Conservation (phyloP, 768 basidiomycete genomes). For the Psilocybe sp. region DNA sequence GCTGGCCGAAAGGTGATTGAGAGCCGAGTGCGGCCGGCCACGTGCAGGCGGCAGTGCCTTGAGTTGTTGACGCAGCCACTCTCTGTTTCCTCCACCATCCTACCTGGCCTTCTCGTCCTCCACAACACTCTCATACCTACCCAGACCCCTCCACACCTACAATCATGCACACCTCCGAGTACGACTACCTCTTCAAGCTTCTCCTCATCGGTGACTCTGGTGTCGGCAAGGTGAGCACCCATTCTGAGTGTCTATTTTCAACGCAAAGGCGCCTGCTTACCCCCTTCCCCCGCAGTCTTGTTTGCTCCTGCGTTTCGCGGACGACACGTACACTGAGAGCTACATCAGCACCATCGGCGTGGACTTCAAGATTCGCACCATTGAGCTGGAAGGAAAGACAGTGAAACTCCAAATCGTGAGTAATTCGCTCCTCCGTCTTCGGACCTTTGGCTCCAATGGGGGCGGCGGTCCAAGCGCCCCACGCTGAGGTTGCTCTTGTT, state of each 20-base stretch:
- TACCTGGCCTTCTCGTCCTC: slow-evolving; percentile 1
- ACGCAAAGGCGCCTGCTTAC: slow-evolving; percentile 15
- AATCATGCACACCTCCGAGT: slow-evolving; percentile 87
- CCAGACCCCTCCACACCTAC: slow-evolving; percentile 22
- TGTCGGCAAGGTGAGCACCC: slow-evolving; percentile 74
- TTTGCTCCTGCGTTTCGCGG: slow-evolving; percentile 87
- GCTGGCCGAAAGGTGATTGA: slow-evolving; percentile 10
- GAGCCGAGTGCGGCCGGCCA: slow-evolving; percentile 19
- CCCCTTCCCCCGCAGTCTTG: slow-evolving; percentile 60
- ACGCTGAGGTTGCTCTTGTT: too few relatives aligned
- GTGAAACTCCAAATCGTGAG: slow-evolving; percentile 98
- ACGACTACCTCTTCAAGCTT: slow-evolving; percentile 95
- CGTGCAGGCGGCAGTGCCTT: slow-evolving; percentile 27
- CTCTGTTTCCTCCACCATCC: slow-evolving; percentile 19
- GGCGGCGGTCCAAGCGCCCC: too few relatives aligned
- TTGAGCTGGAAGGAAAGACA: slow-evolving; percentile 97
- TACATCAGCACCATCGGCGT: slow-evolving; percentile 98
- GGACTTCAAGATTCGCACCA: slow-evolving; percentile 98
- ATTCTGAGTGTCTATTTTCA: slow-evolving; percentile 19
- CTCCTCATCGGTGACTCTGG: slow-evolving; percentile 95
- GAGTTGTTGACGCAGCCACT: slow-evolving; percentile 36
- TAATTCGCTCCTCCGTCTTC: slow-evolving; percentile 18
- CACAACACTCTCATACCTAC: slow-evolving; percentile 11
- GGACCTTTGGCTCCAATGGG: not conserved
- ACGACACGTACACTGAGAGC: slow-evolving; percentile 96